phyloP scores from a whole-genome alignment of 371 early-diverging fungal species.

The Mortierella sp. region DNA sequence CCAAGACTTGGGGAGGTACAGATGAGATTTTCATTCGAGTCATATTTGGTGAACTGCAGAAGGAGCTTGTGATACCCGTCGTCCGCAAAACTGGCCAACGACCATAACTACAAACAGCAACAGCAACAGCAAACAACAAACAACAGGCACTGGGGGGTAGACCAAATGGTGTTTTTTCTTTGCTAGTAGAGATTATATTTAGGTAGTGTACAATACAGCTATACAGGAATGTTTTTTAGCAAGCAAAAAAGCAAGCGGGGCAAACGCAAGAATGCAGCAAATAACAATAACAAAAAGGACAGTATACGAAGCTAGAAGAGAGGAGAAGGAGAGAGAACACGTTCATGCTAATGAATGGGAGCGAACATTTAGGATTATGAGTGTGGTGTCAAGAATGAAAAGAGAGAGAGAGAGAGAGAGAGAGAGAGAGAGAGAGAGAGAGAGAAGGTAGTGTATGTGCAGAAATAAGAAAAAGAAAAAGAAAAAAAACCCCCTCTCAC shows the following conservation, averaged over 20 bases:
- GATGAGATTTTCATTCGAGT: constrained; percentile 41
- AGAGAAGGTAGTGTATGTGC: constrained; percentile 2
- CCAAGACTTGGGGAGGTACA: constrained; percentile 5
- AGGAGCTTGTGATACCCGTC: constrained; percentile 34
- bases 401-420: background rate
- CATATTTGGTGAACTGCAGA: constrained; percentile 35
- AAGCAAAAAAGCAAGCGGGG: too few species aligned
- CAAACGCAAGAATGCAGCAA: too few species aligned
- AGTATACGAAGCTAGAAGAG: background rate
- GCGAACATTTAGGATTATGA: background rate
- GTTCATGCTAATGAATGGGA: background rate
- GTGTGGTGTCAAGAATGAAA: background rate
- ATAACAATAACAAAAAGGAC: background rate
- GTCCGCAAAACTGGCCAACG: constrained; percentile 12
- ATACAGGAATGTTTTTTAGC: too few species aligned
- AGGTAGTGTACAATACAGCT: background rate
- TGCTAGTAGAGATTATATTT: background rate
- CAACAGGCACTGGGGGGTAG: background rate
- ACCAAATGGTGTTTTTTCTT: background rate
- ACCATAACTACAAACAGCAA: too few species aligned
- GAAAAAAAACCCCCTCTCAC: too few species aligned
- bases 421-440: constrained; percentile 12
- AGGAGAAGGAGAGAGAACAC: too few species aligned
- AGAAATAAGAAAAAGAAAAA: constrained; percentile 1
- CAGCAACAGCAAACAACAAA: too few species aligned